Base-by-base conservation (phyloP, 768 basidiomycete species). In the Clitopilus passeckerianus region DNA sequence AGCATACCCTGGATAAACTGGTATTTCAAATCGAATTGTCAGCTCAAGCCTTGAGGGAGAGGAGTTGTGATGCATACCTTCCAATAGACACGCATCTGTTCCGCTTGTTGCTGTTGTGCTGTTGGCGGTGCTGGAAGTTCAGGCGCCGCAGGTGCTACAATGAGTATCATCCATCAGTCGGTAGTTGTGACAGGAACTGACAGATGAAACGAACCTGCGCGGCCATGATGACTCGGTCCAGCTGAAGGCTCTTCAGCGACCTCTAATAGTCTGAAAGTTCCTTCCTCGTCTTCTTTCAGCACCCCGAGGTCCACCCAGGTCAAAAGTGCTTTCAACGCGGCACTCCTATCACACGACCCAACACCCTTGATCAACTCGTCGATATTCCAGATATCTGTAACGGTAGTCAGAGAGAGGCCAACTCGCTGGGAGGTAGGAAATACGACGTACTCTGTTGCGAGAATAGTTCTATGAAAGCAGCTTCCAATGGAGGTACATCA, bases 1-100 rank as follows among this genome's bases (percentile, higher is more conserved):
- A 97, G 86, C 89, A 94, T 93, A 27, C 91, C 93, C 72, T 92
- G 88, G 61, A 95, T 90, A 73, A 89, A 95, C 90, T 93, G 61
- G 5, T 54, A 7, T 52, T n/a, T n/a, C n/a, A 30, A 61, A 7
- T 58, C 54, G 37, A 61, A 53, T 35, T 15, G 27, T 27, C 43
- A 53, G 57, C 23, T 24, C 22, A 3, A 18, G 10, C 33, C 16
- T 6, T 56, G 15, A 18, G 33, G 14, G 18, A 57, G 34, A 18
- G n/a, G 30, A 15, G 24, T 34, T 33, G 22, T 4, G 33, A 10
- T 5, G 33, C 43, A 6, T 56, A 87, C 92, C 85, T 91, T 93
- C 93, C 93, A 95, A 69, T 87, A 91, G 0, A 93, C 80, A 61
- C 79, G 83, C 88, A 95, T 92, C 73, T 94, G 90, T 65, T 92